phyloP scores from a whole-genome alignment of 176 grass and related monocot genomes.

The Lolium multiflorum region DNA sequence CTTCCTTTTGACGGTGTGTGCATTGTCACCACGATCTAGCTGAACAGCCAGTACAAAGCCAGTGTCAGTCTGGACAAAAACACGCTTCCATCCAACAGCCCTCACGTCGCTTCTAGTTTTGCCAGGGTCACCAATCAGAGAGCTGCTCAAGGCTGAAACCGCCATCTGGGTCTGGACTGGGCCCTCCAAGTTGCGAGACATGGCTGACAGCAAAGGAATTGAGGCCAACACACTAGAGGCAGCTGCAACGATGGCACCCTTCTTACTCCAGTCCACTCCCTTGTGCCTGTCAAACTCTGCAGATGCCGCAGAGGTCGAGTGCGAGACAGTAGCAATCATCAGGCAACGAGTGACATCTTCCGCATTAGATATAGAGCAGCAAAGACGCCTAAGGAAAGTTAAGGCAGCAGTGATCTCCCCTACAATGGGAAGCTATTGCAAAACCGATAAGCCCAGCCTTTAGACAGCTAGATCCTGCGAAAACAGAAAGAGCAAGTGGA shows the following conservation, averaged over 20 bases:
- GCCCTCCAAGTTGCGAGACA: conserved; percentile 70
- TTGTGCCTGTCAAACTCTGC: conserved; percentile 33
- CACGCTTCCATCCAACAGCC: conserved; percentile 56
- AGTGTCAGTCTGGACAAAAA: conserved; percentile 75
- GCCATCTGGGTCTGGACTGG: conserved; percentile 79
- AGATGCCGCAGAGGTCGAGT: conserved; percentile 37
- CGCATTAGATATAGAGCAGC: conserved; percentile 16
- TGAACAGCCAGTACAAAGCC: conserved; percentile 64
- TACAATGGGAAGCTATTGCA: background rate
- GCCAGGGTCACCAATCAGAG: conserved; percentile 48
- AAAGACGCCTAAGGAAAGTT: conserved; percentile 30
- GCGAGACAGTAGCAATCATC: conserved; percentile 42
- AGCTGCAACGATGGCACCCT: conserved; percentile 13
- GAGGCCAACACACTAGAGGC: conserved; percentile 23
- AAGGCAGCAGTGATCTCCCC: conserved; percentile 16
- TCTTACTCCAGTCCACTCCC: conserved; percentile 47
- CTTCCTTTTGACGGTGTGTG: conserved; percentile 74
- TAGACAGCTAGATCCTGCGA: conserved; percentile 39
- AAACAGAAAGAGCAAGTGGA: conserved; percentile 38
- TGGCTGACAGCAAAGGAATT: conserved; percentile 6
- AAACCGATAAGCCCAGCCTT: conserved; percentile 14
- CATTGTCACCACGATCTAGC: conserved; percentile 69
- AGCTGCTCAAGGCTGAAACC: conserved; percentile 58
- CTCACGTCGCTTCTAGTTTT: conserved; percentile 47
- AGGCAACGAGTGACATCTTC: conserved; percentile 41